Base-by-base conservation (phyloP, 495 filamentous ascomycete species). In the Penicillium silybi region DNA sequence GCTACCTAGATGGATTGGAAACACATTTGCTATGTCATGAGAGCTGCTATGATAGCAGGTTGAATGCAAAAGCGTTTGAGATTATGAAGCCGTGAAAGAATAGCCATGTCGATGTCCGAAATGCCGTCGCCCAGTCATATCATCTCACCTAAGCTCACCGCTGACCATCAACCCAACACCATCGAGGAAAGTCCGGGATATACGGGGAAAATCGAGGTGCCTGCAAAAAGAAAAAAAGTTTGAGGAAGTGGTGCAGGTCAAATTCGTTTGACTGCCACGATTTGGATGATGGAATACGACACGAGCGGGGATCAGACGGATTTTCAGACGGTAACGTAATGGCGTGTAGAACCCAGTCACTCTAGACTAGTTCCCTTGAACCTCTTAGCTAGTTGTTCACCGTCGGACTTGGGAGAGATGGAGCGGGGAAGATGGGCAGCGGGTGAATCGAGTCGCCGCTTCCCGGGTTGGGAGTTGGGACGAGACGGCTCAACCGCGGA, bases 321-420 rank as follows among this genome's bases (percentile, higher is more conserved):
- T 29, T 48, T 37, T 20, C 13, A 22, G 56, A 44, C 22, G 43
- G 40, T 19, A 47, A 54, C 25, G 44, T 51, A 46, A 37, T 18
- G 52, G 52, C 29, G 49, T 16, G 46, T 48, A 50, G 26, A 51
- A 54, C 47, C 47, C 42, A 54, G 59, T 74, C 72, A 84, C 64
- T 77, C 91, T 83, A 97, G 79, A 83, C 89, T 96, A 90, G 95
- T 84, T 82, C 88, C 88, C 86, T 92, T 91, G 79, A 97, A 87
- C 80, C 89, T 86, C 85, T 97, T 97, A 96, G 92, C 85, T 89
- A 96, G 87, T 64, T 85, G 85, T 80, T 88, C 88, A 72, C 74
- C 71, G 66, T 74, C 76, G 53, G 65, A 70, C 53, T 66, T 72
- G 58, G 72, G 68, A 70, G 74, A 75, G 51, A 61, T 59, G 57